These are phyloP conservation scores for Erythrophleum ivorense DNA, from an alignment of 331 rosid species.

Conservation along the genomic window DNA sequence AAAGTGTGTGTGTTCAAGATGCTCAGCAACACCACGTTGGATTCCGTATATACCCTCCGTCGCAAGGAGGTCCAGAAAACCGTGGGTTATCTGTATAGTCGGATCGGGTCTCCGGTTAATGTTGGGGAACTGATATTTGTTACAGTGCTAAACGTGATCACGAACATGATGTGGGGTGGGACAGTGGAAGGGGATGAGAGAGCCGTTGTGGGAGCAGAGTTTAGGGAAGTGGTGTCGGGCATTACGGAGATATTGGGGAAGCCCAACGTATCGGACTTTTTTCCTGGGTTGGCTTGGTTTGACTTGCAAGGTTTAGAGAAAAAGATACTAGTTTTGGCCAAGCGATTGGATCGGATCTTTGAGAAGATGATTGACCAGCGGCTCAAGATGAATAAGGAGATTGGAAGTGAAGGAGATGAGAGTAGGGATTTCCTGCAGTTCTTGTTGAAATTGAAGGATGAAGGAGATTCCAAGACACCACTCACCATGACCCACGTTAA, in stretches of 20 bases:
- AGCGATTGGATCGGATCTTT: conserved; percentile 62
- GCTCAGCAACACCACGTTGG: conserved; percentile 70
- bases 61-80: conserved; percentile 55
- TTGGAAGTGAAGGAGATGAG: not conserved
- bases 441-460: conserved; percentile 62
- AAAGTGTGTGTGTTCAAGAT: conserved; percentile 71
- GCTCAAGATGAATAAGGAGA: not conserved
- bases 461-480: conserved; percentile 58
- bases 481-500: conserved; percentile 59
- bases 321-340: conserved; percentile 43
- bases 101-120: conserved; percentile 56
- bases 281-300: conserved; percentile 71
- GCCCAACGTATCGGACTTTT: conserved; percentile 83
- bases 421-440: conserved; percentile 65
- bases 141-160: conserved; percentile 63
- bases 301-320: conserved; percentile 73
- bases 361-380: conserved; percentile 60
- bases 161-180: conserved; percentile 83
- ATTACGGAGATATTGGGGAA: conserved; percentile 53
- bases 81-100: conserved; percentile 41
- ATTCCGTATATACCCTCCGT: conserved; percentile 65
- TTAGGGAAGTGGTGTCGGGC: conserved; percentile 57
- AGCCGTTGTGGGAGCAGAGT: conserved; percentile 56
- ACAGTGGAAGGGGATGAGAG: conserved; percentile 60
- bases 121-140: conserved; percentile 72